phyloP scores from a whole-genome alignment of 176 grass and related monocot species.

The Puccinellia tenuiflora region DNA sequence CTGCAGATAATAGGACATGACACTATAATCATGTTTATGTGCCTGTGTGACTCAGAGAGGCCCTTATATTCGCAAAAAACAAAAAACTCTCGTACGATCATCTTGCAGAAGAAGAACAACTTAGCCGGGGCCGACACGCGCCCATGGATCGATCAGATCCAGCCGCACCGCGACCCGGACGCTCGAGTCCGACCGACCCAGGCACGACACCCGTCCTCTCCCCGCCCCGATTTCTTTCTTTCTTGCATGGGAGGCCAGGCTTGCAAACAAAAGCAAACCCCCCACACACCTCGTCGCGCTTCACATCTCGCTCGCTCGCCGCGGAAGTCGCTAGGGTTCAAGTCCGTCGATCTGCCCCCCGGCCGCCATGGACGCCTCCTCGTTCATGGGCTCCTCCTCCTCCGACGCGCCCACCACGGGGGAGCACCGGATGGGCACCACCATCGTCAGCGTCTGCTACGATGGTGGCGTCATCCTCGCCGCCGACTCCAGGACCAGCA shows the following conservation, averaged over 20 bases:
- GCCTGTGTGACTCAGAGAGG: too few species aligned
- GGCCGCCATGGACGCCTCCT: constrained; percentile 4
- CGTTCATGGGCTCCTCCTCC: neutral
- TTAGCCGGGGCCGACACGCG: too few species aligned
- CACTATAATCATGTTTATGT: too few species aligned
- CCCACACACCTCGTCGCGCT: neutral
- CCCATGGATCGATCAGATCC: too few species aligned
- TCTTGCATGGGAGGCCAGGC: constrained; percentile 10
- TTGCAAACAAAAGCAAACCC: neutral
- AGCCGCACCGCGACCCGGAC: too few species aligned
- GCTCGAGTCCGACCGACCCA: neutral
- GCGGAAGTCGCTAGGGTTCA: too few species aligned
- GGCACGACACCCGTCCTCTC: neutral
- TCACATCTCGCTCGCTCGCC: too few species aligned
- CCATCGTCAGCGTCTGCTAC: constrained; percentile 87
- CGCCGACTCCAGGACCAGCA: constrained; percentile 93
- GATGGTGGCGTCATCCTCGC: constrained; percentile 73
- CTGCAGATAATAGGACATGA: too few species aligned
- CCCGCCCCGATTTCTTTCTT: neutral
- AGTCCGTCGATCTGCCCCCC: too few species aligned
- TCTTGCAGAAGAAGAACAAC: too few species aligned
- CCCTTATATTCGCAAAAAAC: too few species aligned
- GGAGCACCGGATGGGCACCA: constrained; percentile 71
- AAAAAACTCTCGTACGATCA: too few species aligned
- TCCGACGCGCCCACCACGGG: constrained; percentile 24